A percentile compares a stretch with the other conserved stretches of the same genome.
Evolutionary conservation across 106 monocot genomes (phyloP).

Genomic region (Dioscorea dumetorum): DNA sequence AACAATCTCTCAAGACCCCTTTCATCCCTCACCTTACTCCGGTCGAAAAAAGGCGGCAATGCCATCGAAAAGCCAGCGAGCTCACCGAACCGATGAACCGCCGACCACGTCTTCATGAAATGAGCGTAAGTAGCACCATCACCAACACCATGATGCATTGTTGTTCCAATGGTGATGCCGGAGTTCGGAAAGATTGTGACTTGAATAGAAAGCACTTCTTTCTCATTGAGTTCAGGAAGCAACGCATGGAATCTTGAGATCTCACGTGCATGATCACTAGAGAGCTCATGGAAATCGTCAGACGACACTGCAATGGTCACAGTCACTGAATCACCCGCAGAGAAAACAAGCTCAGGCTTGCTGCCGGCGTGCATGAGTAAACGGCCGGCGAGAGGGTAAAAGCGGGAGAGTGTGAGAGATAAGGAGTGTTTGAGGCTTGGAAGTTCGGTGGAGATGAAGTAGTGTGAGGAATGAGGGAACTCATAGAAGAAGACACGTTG

Average conservation of each 20-base stretch:
- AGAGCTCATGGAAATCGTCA: conserved; percentile 8
- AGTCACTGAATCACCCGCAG: conserved; percentile 11
- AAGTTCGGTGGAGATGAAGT: conserved; percentile 22
- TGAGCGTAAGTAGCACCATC: conserved; percentile 27
- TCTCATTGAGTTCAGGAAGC: not conserved
- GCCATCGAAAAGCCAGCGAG: not conserved
- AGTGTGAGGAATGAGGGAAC: conserved; percentile 9
- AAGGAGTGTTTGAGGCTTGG: conserved; percentile 40
- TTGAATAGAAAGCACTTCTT: conserved; percentile 25
- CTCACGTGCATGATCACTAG: conserved; percentile 10
- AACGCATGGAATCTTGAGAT: too few relatives aligned
- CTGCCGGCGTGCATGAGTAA: conserved; percentile 1
- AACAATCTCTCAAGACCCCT: conserved; percentile 7
- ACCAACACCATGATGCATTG: conserved; percentile 23
- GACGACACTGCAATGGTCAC: conserved; percentile 10
- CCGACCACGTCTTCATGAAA: conserved; percentile 34
- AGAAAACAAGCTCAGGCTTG: conserved; percentile 15
- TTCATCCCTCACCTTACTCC: conserved; percentile 9
- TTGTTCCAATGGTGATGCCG: conserved; percentile 25
- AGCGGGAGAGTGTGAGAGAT: conserved; percentile 32
- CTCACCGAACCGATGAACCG: conserved; percentile 2
- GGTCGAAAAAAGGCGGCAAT: conserved; percentile 4
- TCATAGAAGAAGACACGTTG: conserved; percentile 55
- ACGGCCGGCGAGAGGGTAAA: conserved; percentile 47
- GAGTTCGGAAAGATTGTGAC: conserved; percentile 27